These are phyloP conservation scores for Vitis cinerea DNA, from an alignment of 164 flowering plant species.

Conservation along the genomic window DNA sequence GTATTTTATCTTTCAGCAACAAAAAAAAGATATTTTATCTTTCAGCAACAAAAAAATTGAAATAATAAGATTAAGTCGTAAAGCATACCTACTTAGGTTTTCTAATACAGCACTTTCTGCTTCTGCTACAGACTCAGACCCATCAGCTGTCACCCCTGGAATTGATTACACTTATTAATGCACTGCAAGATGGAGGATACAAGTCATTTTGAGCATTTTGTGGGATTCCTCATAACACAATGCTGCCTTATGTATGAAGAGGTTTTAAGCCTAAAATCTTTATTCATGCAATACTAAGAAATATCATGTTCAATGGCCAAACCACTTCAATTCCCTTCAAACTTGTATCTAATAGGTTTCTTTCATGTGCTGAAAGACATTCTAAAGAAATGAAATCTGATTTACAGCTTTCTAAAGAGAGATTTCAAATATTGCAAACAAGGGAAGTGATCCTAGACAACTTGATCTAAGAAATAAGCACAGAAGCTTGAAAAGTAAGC, in stretches of 20 bases:
- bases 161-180: slow-evolving; percentile 43
- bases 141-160: slow-evolving; percentile 81
- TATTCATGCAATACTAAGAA: too few relatives aligned
- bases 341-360: too few relatives aligned
- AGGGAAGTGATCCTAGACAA: too few relatives aligned
- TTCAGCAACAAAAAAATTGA: background rate
- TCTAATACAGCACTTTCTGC: slow-evolving; percentile 72
- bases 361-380: too few relatives aligned
- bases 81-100: slow-evolving; percentile 78
- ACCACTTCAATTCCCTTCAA: too few relatives aligned
- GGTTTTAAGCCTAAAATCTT: background rate
- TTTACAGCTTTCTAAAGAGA: too few relatives aligned
- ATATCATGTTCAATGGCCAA: too few relatives aligned
- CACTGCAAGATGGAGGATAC: slow-evolving; percentile 31
- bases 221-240: background rate
- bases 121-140: slow-evolving; percentile 71
- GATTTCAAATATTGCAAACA: too few relatives aligned
- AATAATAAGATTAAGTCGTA: background rate
- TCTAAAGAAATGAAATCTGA: too few relatives aligned
- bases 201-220: slow-evolving; percentile 13
- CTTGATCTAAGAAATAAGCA: too few relatives aligned
- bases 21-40: background rate
- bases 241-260: background rate
- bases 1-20: background rate
- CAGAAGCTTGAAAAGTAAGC: too few relatives aligned